Conservation (phyloP, 441 rosid genomes). For the Manihot esculenta region DNA sequence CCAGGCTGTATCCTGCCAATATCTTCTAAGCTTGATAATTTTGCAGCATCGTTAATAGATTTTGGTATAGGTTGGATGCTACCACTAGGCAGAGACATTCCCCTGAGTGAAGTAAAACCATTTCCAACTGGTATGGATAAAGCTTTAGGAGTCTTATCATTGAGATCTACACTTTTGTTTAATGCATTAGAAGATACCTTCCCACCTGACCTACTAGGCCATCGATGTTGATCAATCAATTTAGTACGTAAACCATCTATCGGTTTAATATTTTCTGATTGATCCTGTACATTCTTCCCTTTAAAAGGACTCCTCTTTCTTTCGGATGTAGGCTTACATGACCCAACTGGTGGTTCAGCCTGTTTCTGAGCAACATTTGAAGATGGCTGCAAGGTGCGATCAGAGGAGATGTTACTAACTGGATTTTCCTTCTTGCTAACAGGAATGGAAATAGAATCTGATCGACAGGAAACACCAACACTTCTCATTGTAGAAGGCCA, state of each 20-base stretch:
- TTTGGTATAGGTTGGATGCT: conserved; percentile 50
- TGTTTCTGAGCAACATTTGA: conserved; percentile 77
- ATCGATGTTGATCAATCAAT: conserved; percentile 85
- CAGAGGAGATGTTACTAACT: conserved; percentile 45
- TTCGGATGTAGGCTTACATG: conserved; percentile 74
- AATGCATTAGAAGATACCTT: conserved; percentile 51
- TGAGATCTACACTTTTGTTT: conserved; percentile 58
- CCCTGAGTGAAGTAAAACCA: conserved; percentile 51
- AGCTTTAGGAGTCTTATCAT: conserved; percentile 48
- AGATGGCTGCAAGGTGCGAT: conserved; percentile 80
- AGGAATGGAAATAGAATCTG: conserved; percentile 79
- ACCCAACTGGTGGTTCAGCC: conserved; percentile 46
- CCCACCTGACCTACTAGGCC: conserved; percentile 84
- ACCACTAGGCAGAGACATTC: conserved; percentile 48
- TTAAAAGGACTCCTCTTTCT: conserved; percentile 77
- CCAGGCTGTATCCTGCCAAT: conserved; percentile 42
- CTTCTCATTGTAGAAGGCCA: conserved; percentile 99
- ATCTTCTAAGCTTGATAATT: conserved; percentile 40
- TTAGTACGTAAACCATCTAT: conserved; percentile 60
- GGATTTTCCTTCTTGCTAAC: conserved; percentile 85
- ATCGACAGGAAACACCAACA: conserved; percentile 91
- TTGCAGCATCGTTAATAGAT: conserved; percentile 51
- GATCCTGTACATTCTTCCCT: conserved; percentile 77
- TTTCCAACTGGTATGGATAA: conserved; percentile 43
- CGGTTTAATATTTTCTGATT: conserved; percentile 92